These are phyloP conservation scores for Phytophthora agathidicida DNA, from an alignment of 352 stramenopile species.

Conservation along the genomic window DNA sequence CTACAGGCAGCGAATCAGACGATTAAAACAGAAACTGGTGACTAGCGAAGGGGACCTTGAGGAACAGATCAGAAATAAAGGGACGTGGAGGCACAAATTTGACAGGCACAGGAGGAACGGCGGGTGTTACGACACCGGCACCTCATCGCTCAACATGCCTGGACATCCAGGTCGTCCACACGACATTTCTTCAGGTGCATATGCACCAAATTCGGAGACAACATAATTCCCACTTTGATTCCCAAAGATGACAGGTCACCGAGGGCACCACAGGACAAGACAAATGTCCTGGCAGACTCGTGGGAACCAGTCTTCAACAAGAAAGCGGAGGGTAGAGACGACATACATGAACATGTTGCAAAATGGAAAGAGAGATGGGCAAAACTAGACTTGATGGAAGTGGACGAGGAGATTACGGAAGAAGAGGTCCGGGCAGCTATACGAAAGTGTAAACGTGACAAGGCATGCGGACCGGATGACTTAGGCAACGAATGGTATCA, in stretches of 20 bases:
- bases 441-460: neutral
- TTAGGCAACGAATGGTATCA: conserved; percentile 3
- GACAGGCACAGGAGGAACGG: no score
- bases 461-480: neutral
- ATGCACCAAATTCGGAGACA: conserved; percentile 6
- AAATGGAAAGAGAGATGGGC: neutral
- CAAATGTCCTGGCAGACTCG: neutral
- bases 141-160: no score
- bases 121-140: no score
- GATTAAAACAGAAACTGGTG: neutral
- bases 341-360: neutral
- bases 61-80: no score
- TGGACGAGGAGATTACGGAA: neutral
- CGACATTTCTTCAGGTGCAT: conserved; percentile 5
- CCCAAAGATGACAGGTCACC: neutral
- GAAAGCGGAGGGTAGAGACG: neutral
- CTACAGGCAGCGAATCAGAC: neutral
- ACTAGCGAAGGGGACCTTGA: no score
- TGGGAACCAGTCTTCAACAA: neutral
- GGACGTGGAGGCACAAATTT: no score
- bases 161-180: no score
- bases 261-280: neutral
- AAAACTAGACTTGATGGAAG: neutral
- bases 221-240: conserved; percentile 1
- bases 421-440: neutral